These are phyloP conservation scores for Phaffia tasmanica DNA, from an alignment of 768 basidiomycete genomes.

Conservation along the genomic window DNA sequence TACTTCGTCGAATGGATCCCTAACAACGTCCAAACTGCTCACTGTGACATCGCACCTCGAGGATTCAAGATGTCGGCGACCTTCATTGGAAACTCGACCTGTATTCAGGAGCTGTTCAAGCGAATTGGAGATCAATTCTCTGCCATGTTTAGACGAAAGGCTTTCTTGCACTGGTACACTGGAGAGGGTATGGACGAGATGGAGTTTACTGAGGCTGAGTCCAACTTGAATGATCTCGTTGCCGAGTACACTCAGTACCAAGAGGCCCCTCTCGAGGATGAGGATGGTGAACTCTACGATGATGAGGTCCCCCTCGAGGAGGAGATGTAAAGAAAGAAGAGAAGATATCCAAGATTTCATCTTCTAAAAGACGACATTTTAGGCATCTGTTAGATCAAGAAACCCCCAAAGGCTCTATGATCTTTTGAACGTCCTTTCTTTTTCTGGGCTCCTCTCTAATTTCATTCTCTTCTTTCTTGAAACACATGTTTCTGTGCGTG, in stretches of 20 bases:
- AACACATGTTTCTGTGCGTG: not conserved
- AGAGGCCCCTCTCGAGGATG: constrained; percentile 15
- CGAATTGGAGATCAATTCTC: constrained; percentile 97
- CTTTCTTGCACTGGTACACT: constrained; percentile 80
- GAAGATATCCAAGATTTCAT: too few relatives aligned
- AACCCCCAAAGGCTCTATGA: not conserved
- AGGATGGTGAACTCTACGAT: constrained; percentile 16
- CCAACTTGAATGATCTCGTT: constrained; percentile 97
- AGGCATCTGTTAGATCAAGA: too few relatives aligned
- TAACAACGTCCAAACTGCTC: constrained; percentile 94
- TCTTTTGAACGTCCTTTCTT: not conserved
- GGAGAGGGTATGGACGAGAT: constrained; percentile 89
- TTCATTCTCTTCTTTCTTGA: not conserved
- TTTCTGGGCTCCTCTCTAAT: constrained; percentile 1
- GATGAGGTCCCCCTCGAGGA: constrained; percentile 21
- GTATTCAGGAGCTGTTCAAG: constrained; percentile 97
- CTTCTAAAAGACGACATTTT: too few relatives aligned
- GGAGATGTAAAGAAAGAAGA: constrained; percentile 9
- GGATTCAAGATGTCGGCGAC: constrained; percentile 95
- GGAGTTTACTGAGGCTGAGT: constrained; percentile 89
- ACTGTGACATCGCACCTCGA: constrained; percentile 84
- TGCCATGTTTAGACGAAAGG: constrained; percentile 92
- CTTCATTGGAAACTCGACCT: constrained; percentile 93
- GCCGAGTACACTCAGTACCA: constrained; percentile 52
- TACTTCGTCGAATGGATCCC: constrained; percentile 99